Evolutionary conservation across 2,329 filamentous ascomycete species (phyloP).

Genomic region (Colletotrichum orchidophilum): DNA sequence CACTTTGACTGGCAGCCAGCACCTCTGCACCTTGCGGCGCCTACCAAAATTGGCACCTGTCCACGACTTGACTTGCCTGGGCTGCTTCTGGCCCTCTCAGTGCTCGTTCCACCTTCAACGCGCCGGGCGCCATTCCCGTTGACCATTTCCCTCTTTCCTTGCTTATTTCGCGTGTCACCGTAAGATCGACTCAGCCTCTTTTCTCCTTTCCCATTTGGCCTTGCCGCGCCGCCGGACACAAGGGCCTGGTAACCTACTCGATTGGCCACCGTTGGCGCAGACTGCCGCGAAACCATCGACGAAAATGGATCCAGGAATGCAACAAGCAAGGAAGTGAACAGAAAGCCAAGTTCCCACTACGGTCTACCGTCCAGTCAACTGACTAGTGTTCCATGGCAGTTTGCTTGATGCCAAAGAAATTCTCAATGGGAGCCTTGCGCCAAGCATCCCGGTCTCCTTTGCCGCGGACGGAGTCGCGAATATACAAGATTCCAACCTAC

Average conservation of each 20-base stretch:
- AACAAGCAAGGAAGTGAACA: not conserved
- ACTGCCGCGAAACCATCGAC: slow-evolving; percentile 12
- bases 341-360: slow-evolving; percentile 1
- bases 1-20: slow-evolving; percentile 23
- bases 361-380: not conserved
- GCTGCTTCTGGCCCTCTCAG: no score
- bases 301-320: not conserved
- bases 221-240: slow-evolving; percentile 21
- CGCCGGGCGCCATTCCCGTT: slow-evolving; percentile 20
- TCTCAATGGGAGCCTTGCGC: slow-evolving; percentile 1
- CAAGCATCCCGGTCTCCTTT: slow-evolving; percentile 15
- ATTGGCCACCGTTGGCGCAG: slow-evolving; percentile 29
- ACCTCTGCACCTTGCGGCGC: slow-evolving; percentile 28
- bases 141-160: not conserved
- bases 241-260: slow-evolving; percentile 10
- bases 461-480: slow-evolving; percentile 28
- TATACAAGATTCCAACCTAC: slow-evolving; percentile 20
- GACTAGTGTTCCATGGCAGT: not conserved
- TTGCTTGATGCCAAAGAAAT: slow-evolving; percentile 11
- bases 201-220: not conserved
- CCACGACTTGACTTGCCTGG: no score
- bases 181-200: slow-evolving; percentile 13
- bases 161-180: not conserved
- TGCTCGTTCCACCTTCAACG: slow-evolving; percentile 8
- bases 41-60: slow-evolving; percentile 29